Evolutionary conservation across 2,329 filamentous ascomycete species (phyloP).

Genomic region (Aureobasidium sp.): DNA sequence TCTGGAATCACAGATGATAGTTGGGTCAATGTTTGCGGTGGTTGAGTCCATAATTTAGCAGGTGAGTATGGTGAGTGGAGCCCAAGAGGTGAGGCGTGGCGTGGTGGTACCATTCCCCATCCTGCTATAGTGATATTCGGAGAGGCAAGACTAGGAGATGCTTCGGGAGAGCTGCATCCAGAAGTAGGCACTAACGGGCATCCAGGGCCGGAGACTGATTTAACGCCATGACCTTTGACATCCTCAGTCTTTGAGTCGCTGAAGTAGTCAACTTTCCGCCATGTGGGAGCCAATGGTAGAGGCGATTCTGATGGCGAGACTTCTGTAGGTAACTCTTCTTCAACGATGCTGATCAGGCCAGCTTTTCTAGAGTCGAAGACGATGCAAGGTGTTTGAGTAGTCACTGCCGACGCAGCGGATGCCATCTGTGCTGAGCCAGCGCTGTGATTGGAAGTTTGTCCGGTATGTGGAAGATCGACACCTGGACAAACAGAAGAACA

Average conservation of each 20-base stretch:
- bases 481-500: neutral
- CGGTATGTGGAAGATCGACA: neutral
- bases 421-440: neutral
- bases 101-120: neutral
- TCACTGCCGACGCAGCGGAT: neutral
- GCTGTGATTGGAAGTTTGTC: neutral
- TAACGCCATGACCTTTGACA: neutral
- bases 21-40: neutral
- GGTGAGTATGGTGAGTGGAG: neutral
- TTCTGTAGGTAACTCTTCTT: neutral
- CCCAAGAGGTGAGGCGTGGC: neutral
- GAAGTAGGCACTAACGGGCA: neutral
- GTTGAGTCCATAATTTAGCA: neutral
- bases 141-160: neutral
- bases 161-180: neutral
- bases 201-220: neutral
- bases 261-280: constrained; percentile 1
- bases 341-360: neutral
- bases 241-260: neutral
- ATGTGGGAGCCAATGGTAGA: neutral
- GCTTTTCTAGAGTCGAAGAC: neutral
- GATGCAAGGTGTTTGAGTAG: neutral
- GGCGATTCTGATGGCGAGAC: neutral
- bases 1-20: constrained; percentile 1
- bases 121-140: neutral